Evolutionary conservation across 2,329 filamentous ascomycete genomes (phyloP).

Genomic region (Aspergillus alliaceus): DNA sequence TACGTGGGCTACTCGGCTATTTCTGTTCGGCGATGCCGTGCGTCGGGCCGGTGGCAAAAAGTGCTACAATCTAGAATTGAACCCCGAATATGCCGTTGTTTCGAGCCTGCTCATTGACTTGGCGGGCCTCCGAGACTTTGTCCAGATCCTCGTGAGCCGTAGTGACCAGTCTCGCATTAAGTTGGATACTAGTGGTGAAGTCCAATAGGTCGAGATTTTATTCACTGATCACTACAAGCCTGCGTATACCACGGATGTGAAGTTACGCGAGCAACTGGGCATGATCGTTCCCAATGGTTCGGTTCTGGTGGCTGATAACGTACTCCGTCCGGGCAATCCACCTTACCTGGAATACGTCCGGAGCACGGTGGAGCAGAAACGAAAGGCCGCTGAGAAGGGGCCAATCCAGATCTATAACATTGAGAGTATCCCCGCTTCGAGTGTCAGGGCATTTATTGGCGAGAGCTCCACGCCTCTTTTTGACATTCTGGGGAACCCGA

Average conservation of each 20-base stretch:
- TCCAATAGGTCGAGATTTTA: constrained; percentile 67
- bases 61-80: constrained; percentile 73
- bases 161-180: constrained; percentile 65
- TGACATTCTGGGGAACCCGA: constrained; percentile 57
- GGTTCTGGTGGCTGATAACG: constrained; percentile 47
- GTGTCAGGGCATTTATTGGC: constrained; percentile 25
- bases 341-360: constrained; percentile 64
- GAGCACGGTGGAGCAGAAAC: constrained; percentile 63
- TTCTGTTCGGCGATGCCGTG: constrained; percentile 68
- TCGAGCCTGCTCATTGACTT: constrained; percentile 69
- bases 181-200: constrained; percentile 53
- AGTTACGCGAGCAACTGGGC: constrained; percentile 71
- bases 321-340: constrained; percentile 45
- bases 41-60: constrained; percentile 61
- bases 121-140: constrained; percentile 69
- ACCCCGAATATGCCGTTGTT: constrained; percentile 71
- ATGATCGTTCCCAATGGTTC: constrained; percentile 60
- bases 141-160: constrained; percentile 69
- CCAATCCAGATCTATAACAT: constrained; percentile 17
- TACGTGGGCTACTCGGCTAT: constrained; percentile 83
- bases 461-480: constrained; percentile 27
- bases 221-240: constrained; percentile 83
- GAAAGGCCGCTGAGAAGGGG: constrained; percentile 37
- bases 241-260: constrained; percentile 71
- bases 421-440: constrained; percentile 21